Evolutionary conservation across 352 stramenopile species (phyloP), one percentile per base, ranked within the genome.

Genomic region (Phytophthora vignae): DNA sequence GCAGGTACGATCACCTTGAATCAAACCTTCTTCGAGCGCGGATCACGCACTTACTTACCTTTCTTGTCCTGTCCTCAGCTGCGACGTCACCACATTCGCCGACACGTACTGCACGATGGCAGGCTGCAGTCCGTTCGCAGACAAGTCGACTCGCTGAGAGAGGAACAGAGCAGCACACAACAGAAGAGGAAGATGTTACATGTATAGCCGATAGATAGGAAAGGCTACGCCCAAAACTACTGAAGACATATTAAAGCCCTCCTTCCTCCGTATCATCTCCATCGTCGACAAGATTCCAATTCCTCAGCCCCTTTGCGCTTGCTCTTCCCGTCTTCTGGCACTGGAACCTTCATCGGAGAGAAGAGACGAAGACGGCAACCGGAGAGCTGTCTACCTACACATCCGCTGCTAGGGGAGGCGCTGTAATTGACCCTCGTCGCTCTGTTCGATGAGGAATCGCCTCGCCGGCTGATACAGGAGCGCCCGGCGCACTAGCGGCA

Each of bases 81-180:
- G 83, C 54, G 89, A 95, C 40, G 87, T 96, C 67, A 95, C 87
- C 31, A 84, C 84, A 73, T 96, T 96, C 71, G 89, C 89, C 53
- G 87, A 93, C 60, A 88, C 87, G 1, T 95, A 96, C 70, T 90
- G 78, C 80, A 93, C 89, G 12, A 96, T 96, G 87, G 84, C 89
- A 54, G 84, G 87, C 56, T 96, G 87, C 71, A 95, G 85, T 60
- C 89, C 87, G 0, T 95, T 96, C 69, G 89, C 87, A 22, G 89
- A 95, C 76, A 96, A 96, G 71, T 93, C 82, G 15, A 94, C 85
- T 29, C 77, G 85, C 68, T 96, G 76, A 77, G 52, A 15, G 21
- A 68, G 42, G 19, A 44, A 27, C 9, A 67, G 21, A 25, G 22
- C 22, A 40, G 36, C 49, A 42, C 36, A 42, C 22, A 55, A 21